Percentiles rank a stretch among this genome's conserved stretches.
Evolutionary conservation across 306 rosid species (phyloP).

Genomic region (Glycine tomentella): DNA sequence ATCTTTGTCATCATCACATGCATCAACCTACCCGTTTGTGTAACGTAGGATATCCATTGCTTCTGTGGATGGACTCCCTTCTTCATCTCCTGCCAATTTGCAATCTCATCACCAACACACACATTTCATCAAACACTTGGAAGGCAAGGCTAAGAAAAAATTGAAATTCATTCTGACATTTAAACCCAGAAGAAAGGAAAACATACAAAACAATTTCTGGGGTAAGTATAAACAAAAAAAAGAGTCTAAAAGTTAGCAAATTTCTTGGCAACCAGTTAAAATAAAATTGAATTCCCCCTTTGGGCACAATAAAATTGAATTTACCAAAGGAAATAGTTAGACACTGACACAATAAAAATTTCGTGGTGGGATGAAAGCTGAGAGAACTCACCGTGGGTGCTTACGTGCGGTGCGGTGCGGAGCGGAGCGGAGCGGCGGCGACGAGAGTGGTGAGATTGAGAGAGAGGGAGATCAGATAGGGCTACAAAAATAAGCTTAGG

Average conservation of each 20-base stretch:
- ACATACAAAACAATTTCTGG: not conserved
- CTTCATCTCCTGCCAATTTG: slow-evolving; percentile 65
- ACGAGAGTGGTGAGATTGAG: too few relatives aligned
- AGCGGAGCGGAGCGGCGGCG: too few relatives aligned
- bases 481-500: too few relatives aligned
- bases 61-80: slow-evolving; percentile 93
- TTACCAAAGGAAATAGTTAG: too few relatives aligned
- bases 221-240: not conserved
- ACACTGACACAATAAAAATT: too few relatives aligned
- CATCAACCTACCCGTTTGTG: slow-evolving; percentile 91
- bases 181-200: too few relatives aligned
- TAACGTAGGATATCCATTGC: slow-evolving; percentile 95
- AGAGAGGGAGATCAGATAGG: too few relatives aligned
- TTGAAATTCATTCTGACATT: not conserved
- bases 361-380: too few relatives aligned
- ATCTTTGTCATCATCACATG: slow-evolving; percentile 87
- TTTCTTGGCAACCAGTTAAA: not conserved
- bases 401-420: too few relatives aligned
- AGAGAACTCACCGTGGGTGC: too few relatives aligned
- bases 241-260: not conserved
- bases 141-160: not conserved
- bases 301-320: too few relatives aligned
- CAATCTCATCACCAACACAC: slow-evolving; percentile 17
- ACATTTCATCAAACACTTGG: slow-evolving; percentile 55
- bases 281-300: not conserved